Base-by-base conservation (phyloP, 176 grass and related monocot genomes). In the Echinochloa phyllopogon region DNA sequence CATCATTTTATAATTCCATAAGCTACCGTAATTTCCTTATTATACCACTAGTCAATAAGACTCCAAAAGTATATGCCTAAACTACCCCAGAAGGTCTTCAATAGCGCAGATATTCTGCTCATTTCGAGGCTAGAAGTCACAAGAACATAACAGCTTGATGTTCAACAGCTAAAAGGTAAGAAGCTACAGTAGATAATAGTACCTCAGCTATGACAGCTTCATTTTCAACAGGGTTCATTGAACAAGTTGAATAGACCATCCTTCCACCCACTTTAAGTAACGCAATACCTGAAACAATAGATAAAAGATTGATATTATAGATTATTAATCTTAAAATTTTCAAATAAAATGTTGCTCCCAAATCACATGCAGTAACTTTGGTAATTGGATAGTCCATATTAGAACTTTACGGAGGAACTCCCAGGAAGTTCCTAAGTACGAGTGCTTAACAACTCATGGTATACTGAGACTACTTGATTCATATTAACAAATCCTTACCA, bases 141-240 rank as follows among this genome's bases (percentile, higher is more conserved):
- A 13, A 42, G 68, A 62, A 20, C 24, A 52, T 81, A 85, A 61
- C 63, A 85, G 14, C 12, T 51, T 76, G 55, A 62, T 58, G 41
- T 67, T 60, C n/a, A 69, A 20, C 38, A 40, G 42, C 57, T 43
- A 37, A 62, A 62, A 36, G 33, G 61, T 75, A 60, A 60, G 23
- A 77, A 64, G 10, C 39, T 74, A 67, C 25, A 74, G 10, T 43
- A 59, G 76, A 36, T 18, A 72, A 57, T 24, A 68, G 33, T 81
- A 95, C 96, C 93, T 98, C 96, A 18, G 89, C 89, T 61, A 95
- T 78, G 62, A 94, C 96, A 81, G 91, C 96, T 85, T 95, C 96
- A 87, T 98, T 95, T 90, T 98, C 96, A 83, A 98, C 85, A 52
- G 96, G 96, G 89, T 98, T 98, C 96, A 98, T 92, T 75, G 93